These are phyloP conservation scores for Setaria italica DNA, from an alignment of 202 grass and related monocot genomes.

Conservation along the genomic window DNA sequence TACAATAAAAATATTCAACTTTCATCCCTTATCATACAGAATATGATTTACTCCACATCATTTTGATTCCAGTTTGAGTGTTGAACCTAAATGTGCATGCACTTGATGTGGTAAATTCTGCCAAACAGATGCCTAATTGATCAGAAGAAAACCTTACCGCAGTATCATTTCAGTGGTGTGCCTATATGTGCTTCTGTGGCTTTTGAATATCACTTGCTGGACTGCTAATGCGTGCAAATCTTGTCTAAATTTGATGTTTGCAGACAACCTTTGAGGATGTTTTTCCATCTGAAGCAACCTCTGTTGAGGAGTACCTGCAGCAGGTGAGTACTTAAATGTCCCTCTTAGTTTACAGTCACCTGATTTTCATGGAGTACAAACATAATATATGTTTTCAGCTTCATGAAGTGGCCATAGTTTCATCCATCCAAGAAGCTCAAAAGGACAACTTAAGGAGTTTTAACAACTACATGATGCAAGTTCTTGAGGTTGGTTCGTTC, in stretches of 20 bases:
- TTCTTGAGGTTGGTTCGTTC: slow-evolving; percentile 79
- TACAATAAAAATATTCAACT: neutral
- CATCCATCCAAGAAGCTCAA: slow-evolving; percentile 99
- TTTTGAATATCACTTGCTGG: slow-evolving; percentile 21
- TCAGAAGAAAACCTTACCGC: neutral
- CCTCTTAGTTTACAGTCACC: slow-evolving; percentile 24
- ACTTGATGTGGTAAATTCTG: neutral
- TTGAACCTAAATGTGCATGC: neutral
- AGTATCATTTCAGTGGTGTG: neutral
- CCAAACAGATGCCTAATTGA: neutral
- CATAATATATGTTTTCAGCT: slow-evolving; percentile 63
- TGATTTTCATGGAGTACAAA: slow-evolving; percentile 39
- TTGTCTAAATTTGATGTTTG: slow-evolving; percentile 35
- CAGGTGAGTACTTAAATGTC: slow-evolving; percentile 60
- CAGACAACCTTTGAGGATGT: slow-evolving; percentile 98
- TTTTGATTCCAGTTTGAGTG: neutral
- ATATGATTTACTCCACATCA: neutral
- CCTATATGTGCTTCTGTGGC: neutral
- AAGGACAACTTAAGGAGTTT: slow-evolving; percentile 98
- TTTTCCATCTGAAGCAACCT: slow-evolving; percentile 93
- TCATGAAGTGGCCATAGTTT: slow-evolving; percentile 96
- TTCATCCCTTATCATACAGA: neutral
- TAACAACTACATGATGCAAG: slow-evolving; percentile 94
- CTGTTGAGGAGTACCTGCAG: slow-evolving; percentile 94
- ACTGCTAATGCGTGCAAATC: slow-evolving; percentile 33